phyloP scores from a whole-genome alignment of 768 basidiomycete species.

The Serpula lacrymans region DNA sequence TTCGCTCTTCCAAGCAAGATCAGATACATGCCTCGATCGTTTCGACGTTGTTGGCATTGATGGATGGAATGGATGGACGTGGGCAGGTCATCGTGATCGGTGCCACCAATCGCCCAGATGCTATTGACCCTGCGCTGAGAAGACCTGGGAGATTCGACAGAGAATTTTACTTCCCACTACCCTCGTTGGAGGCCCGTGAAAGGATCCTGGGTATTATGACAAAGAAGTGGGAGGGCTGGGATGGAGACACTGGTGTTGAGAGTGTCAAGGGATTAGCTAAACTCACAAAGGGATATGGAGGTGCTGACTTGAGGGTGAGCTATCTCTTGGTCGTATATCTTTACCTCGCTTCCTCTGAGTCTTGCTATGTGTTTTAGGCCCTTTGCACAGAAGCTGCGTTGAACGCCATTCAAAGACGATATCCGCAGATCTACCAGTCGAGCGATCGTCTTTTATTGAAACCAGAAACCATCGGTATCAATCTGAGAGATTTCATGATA shows the following conservation, averaged over 20 bases:
- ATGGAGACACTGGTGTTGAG: conserved; percentile 44
- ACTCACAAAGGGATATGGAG: conserved; percentile 95
- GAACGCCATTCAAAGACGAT: conserved; percentile 93
- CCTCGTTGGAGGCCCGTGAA: conserved; percentile 77
- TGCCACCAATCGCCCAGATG: conserved; percentile 95
- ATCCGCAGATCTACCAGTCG: conserved; percentile 96
- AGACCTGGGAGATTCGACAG: conserved; percentile 95
- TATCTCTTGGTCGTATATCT: background rate
- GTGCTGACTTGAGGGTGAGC: conserved; percentile 90
- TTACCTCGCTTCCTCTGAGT: conserved; percentile 5
- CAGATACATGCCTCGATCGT: conserved; percentile 99
- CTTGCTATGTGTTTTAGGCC: conserved; percentile 46
- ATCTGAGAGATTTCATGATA: conserved; percentile 93
- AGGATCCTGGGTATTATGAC: conserved; percentile 92
- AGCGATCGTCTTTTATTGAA: conserved; percentile 80
- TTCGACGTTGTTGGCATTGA: conserved; percentile 89
- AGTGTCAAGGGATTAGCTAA: conserved; percentile 69
- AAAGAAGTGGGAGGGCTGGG: conserved; percentile 83
- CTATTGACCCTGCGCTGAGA: conserved; percentile 93
- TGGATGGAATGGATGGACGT: conserved; percentile 99
- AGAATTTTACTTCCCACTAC: conserved; percentile 96
- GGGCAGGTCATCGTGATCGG: conserved; percentile 98
- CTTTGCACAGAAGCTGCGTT: conserved; percentile 95
- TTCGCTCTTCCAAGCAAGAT: conserved; percentile 97
- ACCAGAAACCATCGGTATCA: conserved; percentile 80